These are phyloP conservation scores for Pestalotiopsis sp. DNA, from an alignment of 2,329 filamentous ascomycete species.

Conservation along the genomic window DNA sequence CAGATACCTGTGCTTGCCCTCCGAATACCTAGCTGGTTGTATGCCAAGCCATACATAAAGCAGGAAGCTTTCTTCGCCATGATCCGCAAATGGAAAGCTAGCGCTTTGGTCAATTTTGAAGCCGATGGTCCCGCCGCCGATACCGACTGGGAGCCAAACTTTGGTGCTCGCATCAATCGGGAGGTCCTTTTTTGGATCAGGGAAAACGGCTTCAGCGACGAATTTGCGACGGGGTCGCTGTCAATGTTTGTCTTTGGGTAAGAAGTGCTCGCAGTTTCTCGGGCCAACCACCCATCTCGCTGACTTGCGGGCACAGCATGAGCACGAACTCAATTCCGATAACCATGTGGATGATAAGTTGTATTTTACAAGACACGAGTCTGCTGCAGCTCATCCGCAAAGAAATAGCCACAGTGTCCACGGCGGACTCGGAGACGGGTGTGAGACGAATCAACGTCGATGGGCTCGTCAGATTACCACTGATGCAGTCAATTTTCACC, in stretches of 20 bases:
- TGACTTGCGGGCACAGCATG: slow-evolving; percentile 16
- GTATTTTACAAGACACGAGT: slow-evolving; percentile 25
- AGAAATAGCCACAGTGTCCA: slow-evolving; percentile 22
- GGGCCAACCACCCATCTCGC: not conserved
- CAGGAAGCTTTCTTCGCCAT: slow-evolving; percentile 22
- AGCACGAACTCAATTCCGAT: slow-evolving; percentile 33
- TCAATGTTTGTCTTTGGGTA: slow-evolving; percentile 17
- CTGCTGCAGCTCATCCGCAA: slow-evolving; percentile 23
- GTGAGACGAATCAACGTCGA: slow-evolving; percentile 17
- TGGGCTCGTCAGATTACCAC: slow-evolving; percentile 23
- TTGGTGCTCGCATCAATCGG: slow-evolving; percentile 27
- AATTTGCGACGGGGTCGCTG: slow-evolving; percentile 4
- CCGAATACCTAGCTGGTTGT: slow-evolving; percentile 26
- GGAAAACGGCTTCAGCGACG: slow-evolving; percentile 19
- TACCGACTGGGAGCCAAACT: slow-evolving; percentile 29
- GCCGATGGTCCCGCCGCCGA: slow-evolving; percentile 19
- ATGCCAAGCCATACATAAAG: slow-evolving; percentile 18
- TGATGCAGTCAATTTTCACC: slow-evolving; percentile 29
- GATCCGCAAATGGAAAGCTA: slow-evolving; percentile 15
- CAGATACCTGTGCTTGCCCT: slow-evolving; percentile 21
- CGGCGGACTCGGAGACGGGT: slow-evolving; percentile 17
- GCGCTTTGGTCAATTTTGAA: slow-evolving; percentile 22
- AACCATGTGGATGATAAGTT: slow-evolving; percentile 30
- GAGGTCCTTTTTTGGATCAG: slow-evolving; percentile 22
- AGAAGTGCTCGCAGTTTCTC: slow-evolving; percentile 4